Evolutionary conservation across 768 basidiomycete species (phyloP).

Genomic region (Kwoniella sp.): DNA sequence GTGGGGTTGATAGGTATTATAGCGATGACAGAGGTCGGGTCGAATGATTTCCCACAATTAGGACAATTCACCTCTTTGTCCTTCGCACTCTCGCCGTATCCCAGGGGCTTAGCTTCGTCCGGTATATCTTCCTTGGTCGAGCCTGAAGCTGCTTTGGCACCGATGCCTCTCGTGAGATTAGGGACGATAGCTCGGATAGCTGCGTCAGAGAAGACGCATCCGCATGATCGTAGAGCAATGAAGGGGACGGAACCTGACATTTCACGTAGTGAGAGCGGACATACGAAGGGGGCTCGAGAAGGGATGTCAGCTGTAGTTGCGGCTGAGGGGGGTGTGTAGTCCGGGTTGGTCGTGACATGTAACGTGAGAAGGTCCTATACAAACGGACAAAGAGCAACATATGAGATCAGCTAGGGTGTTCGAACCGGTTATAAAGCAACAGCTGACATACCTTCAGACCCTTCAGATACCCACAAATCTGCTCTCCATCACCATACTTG

Average conservation of each 20-base stretch:
- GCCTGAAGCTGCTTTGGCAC: conserved; percentile 64
- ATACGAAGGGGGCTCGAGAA: conserved; percentile 75
- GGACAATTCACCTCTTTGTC: conserved; percentile 39
- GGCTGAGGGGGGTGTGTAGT: conserved; percentile 58
- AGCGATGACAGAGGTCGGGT: conserved; percentile 24
- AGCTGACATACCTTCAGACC: conserved; percentile 73
- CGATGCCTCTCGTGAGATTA: conserved; percentile 71
- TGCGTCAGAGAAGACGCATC: conserved; percentile 86
- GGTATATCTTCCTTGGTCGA: conserved; percentile 28
- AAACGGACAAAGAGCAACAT: too few relatives aligned
- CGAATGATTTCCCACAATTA: conserved; percentile 46
- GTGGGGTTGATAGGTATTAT: conserved; percentile 50
- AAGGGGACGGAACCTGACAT: conserved; percentile 92
- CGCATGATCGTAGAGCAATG: conserved; percentile 80
- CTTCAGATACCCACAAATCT: conserved; percentile 88
- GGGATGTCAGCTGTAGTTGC: conserved; percentile 34
- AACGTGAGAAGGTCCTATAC: conserved; percentile 85
- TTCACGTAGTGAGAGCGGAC: conserved; percentile 87
- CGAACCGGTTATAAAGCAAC: neutral
- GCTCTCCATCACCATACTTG: conserved; percentile 84
- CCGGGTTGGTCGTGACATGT: conserved; percentile 73
- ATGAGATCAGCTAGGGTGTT: neutral
- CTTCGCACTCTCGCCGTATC: conserved; percentile 6
- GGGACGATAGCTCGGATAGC: conserved; percentile 74
- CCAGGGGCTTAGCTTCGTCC: conserved; percentile 31